A percentile compares a stretch with the other conserved stretches of the same genome.
phyloP scores from a whole-genome alignment of 306 rosid genomes.

The Medicago truncatula region DNA sequence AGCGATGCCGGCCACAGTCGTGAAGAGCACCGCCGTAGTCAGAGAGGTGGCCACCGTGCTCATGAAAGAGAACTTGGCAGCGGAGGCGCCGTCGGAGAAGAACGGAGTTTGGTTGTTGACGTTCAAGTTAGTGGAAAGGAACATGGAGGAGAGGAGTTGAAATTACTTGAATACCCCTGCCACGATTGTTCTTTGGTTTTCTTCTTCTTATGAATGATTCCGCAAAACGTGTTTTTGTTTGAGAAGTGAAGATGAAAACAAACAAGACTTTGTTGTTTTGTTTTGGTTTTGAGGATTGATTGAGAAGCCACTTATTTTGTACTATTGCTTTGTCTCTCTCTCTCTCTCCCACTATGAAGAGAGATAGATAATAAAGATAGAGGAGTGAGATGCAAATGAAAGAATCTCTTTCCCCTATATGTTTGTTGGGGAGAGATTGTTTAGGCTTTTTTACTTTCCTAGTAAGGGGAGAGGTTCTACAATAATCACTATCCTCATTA shows the following conservation, averaged over 20 bases:
- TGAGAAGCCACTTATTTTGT: constrained; percentile 33
- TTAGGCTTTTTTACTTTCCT: constrained; percentile 36
- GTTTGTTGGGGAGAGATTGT: constrained; percentile 22
- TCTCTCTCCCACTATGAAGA: constrained; percentile 36
- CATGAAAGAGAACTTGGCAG: constrained; percentile 49
- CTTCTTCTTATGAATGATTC: not conserved
- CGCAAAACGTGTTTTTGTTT: not conserved
- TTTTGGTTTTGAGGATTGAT: constrained; percentile 29
- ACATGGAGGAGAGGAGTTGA: constrained; percentile 50
- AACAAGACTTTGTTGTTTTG: constrained; percentile 38
- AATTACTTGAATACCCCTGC: constrained; percentile 50
- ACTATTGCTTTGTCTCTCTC: constrained; percentile 27
- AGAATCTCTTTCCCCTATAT: constrained; percentile 43
- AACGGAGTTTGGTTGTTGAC: constrained; percentile 44
- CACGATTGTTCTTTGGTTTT: not conserved
- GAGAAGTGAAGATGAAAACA: constrained; percentile 37
- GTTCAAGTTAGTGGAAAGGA: constrained; percentile 51
- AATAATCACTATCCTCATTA: not conserved
- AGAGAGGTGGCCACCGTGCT: constrained; percentile 48
- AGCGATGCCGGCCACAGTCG: constrained; percentile 75
- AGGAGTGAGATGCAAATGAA: constrained; percentile 30
- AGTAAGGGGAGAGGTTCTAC: not conserved
- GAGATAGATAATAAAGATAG: constrained; percentile 33
- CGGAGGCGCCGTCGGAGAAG: constrained; percentile 57
- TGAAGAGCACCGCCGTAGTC: constrained; percentile 59